Evolutionary conservation across 345 rosid genomes (phyloP), one percentile per base, ranked within the genome.

Genomic region (Anacardium occidentale): DNA sequence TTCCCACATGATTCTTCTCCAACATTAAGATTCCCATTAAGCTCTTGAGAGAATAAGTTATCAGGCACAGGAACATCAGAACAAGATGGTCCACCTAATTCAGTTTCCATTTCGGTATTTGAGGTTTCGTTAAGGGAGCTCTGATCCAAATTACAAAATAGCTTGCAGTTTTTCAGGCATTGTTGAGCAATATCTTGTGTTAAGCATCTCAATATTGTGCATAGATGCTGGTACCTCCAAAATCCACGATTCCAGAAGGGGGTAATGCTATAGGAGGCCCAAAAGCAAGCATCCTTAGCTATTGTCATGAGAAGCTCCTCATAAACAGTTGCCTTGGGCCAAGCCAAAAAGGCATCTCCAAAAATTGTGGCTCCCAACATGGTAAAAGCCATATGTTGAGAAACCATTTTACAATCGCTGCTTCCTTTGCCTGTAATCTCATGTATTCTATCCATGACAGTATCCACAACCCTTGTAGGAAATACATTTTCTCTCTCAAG

Each of bases 221-320:
- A 86, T 69, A 79, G 56, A 21, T 65, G 76, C 64, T 68, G 85
- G 62, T 80, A 86, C 76, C 61, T 84, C 90, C 93, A 85, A 75
- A 83, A 89, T 58, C 83, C 89, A 42, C n/a, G 69, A 57, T 77
- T 77, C 93, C 93, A 89, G 42, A 89, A 73, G 15, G 93, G 93
- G 11, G 84, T 70, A 60, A 89, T 69, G 68, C 73, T 69, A 70
- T 83, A 85, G 52, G 91, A 89, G 13, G 91, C 90, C 89, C 91
- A 89, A 80, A 86, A 80, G 62, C 85, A 74, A 66, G 85, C 88
- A 78, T 86, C 89, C 76, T 83, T 85, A 45, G 89, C 83, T 64
- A 85, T 83, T 70, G 17, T 76, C 81, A 76, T 83, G 54, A 89
- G 81, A 40, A 86, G 79, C 72, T 89, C 87, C 75, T 89, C 87